Conservation (phyloP, 139 green algal species). For the Chlorella ohadii region DNA sequence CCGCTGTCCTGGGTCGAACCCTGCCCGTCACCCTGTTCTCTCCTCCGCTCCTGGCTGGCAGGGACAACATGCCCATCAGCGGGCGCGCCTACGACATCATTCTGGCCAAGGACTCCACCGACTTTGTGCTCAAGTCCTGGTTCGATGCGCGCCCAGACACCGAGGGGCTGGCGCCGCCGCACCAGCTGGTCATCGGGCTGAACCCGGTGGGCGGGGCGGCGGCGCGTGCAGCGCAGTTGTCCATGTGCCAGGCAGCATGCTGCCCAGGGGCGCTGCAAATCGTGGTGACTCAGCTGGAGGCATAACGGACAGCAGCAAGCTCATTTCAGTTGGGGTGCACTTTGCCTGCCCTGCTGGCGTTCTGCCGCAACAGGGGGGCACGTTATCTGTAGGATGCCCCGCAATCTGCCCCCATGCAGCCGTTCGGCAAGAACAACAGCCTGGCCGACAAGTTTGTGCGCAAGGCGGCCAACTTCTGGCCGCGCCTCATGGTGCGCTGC, state of each 20-base stretch:
- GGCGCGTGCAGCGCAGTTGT: not conserved
- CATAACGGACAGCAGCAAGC: no score
- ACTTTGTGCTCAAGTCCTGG: conserved; percentile 58
- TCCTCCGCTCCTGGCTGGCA: not conserved
- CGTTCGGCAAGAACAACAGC: conserved; percentile 55
- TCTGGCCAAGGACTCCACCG: conserved; percentile 45
- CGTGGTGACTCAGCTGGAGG: no score
- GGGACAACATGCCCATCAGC: conserved; percentile 28
- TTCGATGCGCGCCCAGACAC: conserved; percentile 35
- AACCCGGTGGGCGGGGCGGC: conserved; percentile 44
- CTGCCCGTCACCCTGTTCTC: not conserved
- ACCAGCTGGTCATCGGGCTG: conserved; percentile 59
- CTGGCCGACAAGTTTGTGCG: conserved; percentile 50
- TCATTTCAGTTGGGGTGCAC: no score
- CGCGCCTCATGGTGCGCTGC: conserved; percentile 53
- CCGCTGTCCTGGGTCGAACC: no score
- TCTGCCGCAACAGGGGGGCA: not conserved
- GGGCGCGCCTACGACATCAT: conserved; percentile 73
- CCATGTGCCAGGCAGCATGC: not conserved
- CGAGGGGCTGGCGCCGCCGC: conserved; percentile 29
- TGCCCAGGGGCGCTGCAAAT: not conserved
- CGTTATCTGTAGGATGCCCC: no score
- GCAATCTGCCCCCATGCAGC: not conserved
- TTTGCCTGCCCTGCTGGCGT: not conserved
- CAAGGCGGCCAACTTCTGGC: conserved; percentile 38